These are phyloP conservation scores for Zasmidium citrigriseum DNA, from an alignment of 2,329 filamentous ascomycete genomes.

Conservation along the genomic window DNA sequence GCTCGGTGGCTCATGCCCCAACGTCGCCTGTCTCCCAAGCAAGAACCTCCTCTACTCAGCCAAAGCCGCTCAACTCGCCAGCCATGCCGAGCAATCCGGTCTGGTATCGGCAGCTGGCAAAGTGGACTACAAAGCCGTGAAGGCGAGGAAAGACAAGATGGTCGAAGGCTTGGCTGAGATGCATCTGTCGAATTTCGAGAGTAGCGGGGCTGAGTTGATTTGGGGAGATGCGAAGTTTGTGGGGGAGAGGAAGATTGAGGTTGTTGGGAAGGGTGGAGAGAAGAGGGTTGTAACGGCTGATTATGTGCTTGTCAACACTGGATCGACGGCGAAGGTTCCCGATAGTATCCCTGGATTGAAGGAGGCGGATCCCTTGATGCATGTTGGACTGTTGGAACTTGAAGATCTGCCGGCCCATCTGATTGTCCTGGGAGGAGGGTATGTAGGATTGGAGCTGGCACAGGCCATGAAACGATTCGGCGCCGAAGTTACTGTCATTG, in stretches of 20 bases:
- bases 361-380: conserved; percentile 7
- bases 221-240: conserved; percentile 7
- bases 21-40: conserved; percentile 11
- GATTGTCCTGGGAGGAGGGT: conserved; percentile 13
- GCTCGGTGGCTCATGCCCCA: conserved; percentile 11
- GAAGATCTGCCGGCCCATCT: conserved; percentile 9
- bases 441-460: conserved; percentile 11
- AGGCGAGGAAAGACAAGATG: conserved; percentile 7
- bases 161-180: neutral
- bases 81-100: neutral
- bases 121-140: neutral
- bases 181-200: neutral
- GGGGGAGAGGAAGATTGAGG: conserved; percentile 3
- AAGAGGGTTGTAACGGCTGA: conserved; percentile 3
- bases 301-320: conserved; percentile 7
- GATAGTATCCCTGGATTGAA: conserved; percentile 5
- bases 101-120: neutral
- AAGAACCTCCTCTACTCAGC: conserved; percentile 13
- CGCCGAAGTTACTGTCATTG: conserved; percentile 6
- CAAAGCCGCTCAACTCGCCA: conserved; percentile 2
- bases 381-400: conserved; percentile 6
- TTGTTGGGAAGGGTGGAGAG: neutral
- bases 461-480: conserved; percentile 10
- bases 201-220: conserved; percentile 5
- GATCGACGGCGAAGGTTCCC: conserved; percentile 3